Evolutionary conservation across 108 stramenopile species (phyloP), one percentile per base, ranked within the genome.

Genomic region (Cyclotella atomus): DNA sequence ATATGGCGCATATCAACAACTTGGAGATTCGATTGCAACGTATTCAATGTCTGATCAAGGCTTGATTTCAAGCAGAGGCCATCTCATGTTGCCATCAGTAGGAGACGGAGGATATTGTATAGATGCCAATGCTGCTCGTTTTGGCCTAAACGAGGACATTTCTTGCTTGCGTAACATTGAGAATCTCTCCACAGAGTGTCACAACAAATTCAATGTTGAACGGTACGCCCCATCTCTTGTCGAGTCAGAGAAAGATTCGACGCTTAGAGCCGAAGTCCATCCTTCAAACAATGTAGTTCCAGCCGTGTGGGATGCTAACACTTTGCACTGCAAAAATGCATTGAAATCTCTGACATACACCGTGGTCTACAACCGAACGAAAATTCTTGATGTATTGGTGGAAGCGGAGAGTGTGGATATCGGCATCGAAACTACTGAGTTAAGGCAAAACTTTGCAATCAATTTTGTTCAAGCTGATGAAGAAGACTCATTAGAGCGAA

Each of bases 91-190:
- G 24, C 76, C 82, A 30, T 30, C 33, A 25, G 59, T 73, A 1
- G 82, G 63, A 20, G 64, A 74, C 32, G 57, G 52, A 21, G 82
- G 82, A 19, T 3, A 65, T 15, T 83, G 82, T 50, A 68, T 69
- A 21, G 77, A 78, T 24, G 36, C 46, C n/a, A 77, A 72, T 38
- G 50, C 55, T 49, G 71, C 60, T 32, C 30, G 29, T 6, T 78
- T 78, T 45, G 77, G 77, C 15, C 59, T 45, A 43, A 61, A 35
- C 29, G 64, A 67, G 52, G 27, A 27, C 4, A 60, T 43, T 36
- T 30, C 55, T 17, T 72, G 77, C 29, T 45, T 36, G 32, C 70
- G 29, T 12, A 47, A 45, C n/a, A 46, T 38, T 1, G 20, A 67
- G 43, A 41, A 78, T 54, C 57, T 78, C 33, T 34, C 70, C 5